Conservation (phyloP, 164 flowering plant genomes). For the Vitis rupestris region DNA sequence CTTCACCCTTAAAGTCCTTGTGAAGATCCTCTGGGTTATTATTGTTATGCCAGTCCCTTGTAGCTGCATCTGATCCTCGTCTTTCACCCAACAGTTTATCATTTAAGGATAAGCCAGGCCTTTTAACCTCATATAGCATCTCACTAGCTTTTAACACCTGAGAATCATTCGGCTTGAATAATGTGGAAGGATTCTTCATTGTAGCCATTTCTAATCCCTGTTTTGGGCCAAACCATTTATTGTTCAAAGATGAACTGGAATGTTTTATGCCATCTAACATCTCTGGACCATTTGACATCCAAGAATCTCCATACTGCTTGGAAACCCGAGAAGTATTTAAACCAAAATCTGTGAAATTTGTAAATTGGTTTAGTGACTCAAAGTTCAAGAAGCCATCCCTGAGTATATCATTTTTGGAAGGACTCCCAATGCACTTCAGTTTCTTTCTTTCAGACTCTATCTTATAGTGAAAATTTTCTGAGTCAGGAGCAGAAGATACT, state of each 20-base stretch:
- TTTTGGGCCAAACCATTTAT: conserved; percentile 13
- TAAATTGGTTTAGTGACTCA: conserved; percentile 21
- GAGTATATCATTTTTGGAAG: conserved; percentile 25
- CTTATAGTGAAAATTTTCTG: conserved; percentile 37
- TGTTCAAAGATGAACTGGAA: conserved; percentile 9
- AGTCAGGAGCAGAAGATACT: conserved; percentile 68
- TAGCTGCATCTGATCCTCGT: conserved; percentile 17
- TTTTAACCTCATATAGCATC: conserved; percentile 17
- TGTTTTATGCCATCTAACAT: conserved; percentile 8
- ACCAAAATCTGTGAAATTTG: conserved; percentile 20
- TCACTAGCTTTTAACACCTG: conserved; percentile 17
- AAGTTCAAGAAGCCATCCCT: conserved; percentile 26
- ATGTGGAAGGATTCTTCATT: conserved; percentile 14
- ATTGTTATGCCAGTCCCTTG: conserved; percentile 11
- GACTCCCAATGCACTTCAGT: conserved; percentile 23
- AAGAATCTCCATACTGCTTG: conserved; percentile 14
- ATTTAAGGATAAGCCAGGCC: conserved; percentile 15
- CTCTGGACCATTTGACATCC: conserved; percentile 20
- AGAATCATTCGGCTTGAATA: conserved; percentile 22
- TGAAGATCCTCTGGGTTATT: conserved; percentile 19
- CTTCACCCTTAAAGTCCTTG: conserved; percentile 49
- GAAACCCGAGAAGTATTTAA: conserved; percentile 18
- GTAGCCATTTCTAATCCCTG: conserved; percentile 5
- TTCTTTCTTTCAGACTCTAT: conserved; percentile 41
- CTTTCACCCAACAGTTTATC: conserved; percentile 25